phyloP scores from a whole-genome alignment of 2,329 filamentous ascomycete genomes.

The Rutstroemia sp. region DNA sequence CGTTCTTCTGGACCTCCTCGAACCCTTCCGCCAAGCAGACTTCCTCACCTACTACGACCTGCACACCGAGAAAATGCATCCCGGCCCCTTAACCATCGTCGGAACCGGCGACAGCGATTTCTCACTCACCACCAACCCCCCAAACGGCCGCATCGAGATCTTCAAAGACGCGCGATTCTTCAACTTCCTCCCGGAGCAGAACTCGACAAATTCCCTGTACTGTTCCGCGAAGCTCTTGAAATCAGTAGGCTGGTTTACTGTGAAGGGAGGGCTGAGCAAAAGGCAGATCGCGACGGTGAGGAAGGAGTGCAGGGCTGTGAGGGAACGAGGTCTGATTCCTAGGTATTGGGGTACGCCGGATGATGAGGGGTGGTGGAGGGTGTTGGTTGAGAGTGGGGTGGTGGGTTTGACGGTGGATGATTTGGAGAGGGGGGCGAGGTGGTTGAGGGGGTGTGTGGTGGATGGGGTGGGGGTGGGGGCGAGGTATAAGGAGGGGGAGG shows the following conservation, averaged over 20 bases:
- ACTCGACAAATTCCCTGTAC: constrained; percentile 23
- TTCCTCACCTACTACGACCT: constrained; percentile 34
- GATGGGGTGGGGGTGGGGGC: not conserved
- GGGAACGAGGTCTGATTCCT: constrained; percentile 32
- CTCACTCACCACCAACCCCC: constrained; percentile 11
- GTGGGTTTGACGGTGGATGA: constrained; percentile 38
- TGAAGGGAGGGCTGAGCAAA: constrained; percentile 10
- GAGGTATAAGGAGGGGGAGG: not conserved
- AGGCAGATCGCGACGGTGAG: constrained; percentile 20
- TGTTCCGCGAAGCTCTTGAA: constrained; percentile 17
- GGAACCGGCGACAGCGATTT: constrained; percentile 42
- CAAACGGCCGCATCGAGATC: constrained; percentile 35
- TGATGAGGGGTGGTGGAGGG: constrained; percentile 34
- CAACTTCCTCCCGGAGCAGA: constrained; percentile 2
- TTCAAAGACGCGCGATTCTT: constrained; percentile 41
- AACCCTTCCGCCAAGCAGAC: constrained; percentile 33
- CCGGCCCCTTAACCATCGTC: constrained; percentile 40
- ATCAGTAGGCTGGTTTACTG: constrained; percentile 1
- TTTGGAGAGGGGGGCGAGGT: not conserved
- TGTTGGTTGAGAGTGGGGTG: constrained; percentile 30
- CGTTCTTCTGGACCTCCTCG: constrained; percentile 34
- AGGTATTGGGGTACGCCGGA: constrained; percentile 37
- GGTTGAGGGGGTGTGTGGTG: not conserved
- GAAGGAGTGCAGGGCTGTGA: constrained; percentile 26
- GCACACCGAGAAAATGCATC: constrained; percentile 19